A percentile compares a stretch with the other conserved stretches of the same genome.
Conservation (phyloP, 768 basidiomycete genomes). For the Kwoniella europaea region DNA sequence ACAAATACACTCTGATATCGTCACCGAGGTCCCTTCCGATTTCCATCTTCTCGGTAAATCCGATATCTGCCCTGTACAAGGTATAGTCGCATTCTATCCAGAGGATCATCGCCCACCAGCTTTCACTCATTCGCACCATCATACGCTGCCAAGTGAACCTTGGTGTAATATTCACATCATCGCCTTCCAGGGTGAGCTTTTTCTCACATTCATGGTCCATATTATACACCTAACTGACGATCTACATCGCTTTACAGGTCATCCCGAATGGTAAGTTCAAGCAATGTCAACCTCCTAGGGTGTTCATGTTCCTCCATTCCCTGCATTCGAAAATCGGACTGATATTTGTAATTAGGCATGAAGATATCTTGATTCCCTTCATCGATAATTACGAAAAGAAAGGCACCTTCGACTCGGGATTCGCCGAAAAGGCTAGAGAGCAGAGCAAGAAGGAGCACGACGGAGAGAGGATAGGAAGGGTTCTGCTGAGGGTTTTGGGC, state of each 20-base stretch:
- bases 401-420: conserved; percentile 36
- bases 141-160: conserved; percentile 35
- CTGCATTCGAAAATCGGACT: too few species aligned
- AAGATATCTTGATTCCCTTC: conserved; percentile 46
- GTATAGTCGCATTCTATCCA: conserved; percentile 43
- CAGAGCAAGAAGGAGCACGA: conserved; percentile 34
- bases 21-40: conserved; percentile 28
- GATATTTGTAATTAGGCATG: conserved; percentile 23
- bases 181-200: conserved; percentile 43
- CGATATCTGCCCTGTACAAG: conserved; percentile 40
- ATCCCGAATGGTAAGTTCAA: conserved; percentile 42
- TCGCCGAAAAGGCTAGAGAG: conserved; percentile 38
- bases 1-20: conserved; percentile 51
- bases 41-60: conserved; percentile 43
- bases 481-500: conserved; percentile 40
- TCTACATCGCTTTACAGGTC: conserved; percentile 19
- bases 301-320: too few species aligned
- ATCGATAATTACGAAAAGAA: conserved; percentile 45
- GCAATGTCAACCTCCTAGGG: too few species aligned
- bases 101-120: conserved; percentile 29
- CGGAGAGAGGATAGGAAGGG: conserved; percentile 34
- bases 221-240: not conserved
- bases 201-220: not conserved
- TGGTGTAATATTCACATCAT: conserved; percentile 46
- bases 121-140: conserved; percentile 40